These are phyloP conservation scores for Alternaria arborescens DNA, from an alignment of 2,329 filamentous ascomycete genomes.

Conservation along the genomic window DNA sequence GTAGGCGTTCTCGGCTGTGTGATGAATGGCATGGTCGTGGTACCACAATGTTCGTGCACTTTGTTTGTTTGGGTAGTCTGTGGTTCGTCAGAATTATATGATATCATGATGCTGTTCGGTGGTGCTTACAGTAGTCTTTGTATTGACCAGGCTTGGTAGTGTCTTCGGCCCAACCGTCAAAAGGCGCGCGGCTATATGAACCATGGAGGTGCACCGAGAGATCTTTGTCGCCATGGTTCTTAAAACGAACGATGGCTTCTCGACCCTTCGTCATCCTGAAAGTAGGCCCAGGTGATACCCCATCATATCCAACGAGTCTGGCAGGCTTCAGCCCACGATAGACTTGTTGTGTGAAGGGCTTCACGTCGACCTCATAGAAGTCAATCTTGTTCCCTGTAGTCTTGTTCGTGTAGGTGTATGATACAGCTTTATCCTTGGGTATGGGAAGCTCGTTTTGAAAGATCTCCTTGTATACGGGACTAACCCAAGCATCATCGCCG, in stretches of 20 bases:
- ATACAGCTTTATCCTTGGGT: constrained; percentile 54
- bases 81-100: constrained; percentile 6
- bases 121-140: constrained; percentile 53
- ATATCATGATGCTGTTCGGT: not conserved
- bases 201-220: constrained; percentile 66
- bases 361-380: constrained; percentile 58
- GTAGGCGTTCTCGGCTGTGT: constrained; percentile 66
- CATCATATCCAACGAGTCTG: constrained; percentile 63
- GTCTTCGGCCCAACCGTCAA: constrained; percentile 66
- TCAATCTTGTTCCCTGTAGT: constrained; percentile 54
- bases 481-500: constrained; percentile 36
- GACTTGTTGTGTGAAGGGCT: constrained; percentile 54
- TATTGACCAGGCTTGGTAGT: constrained; percentile 60
- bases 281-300: constrained; percentile 64
- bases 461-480: constrained; percentile 49
- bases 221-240: constrained; percentile 60
- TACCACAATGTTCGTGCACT: constrained; percentile 66
- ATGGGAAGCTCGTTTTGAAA: constrained; percentile 55
- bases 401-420: constrained; percentile 43
- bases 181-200: constrained; percentile 57
- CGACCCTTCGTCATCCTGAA: constrained; percentile 59
- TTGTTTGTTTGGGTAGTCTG: constrained; percentile 65
- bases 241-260: constrained; percentile 64
- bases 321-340: constrained; percentile 55
- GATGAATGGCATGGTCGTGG: constrained; percentile 54